Percentiles rank a stretch among this genome's conserved stretches.
These are phyloP conservation scores for Starmerella cellae DNA, from an alignment of 805 yeast genomes.

Conservation along the genomic window DNA sequence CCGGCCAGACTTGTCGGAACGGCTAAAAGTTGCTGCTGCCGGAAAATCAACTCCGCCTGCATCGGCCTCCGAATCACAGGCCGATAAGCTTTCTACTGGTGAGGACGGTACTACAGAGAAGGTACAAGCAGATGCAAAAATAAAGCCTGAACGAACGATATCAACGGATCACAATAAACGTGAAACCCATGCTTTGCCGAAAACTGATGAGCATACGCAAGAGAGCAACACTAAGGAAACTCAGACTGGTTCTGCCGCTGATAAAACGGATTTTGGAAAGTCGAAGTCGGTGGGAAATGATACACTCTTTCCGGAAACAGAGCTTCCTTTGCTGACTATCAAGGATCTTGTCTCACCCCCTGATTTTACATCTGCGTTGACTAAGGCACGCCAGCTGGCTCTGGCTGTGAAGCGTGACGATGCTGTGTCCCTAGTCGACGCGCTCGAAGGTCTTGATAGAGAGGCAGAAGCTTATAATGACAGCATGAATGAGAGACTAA, in stretches of 20 bases:
- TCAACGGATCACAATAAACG: neutral
- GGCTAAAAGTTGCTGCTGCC: conserved; percentile 68
- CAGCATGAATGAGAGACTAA: conserved; percentile 6
- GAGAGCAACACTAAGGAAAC: neutral
- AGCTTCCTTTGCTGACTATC: neutral
- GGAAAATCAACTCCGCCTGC: conserved; percentile 24
- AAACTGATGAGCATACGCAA: neutral
- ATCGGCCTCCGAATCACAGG: neutral
- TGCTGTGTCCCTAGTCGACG: conserved; percentile 11
- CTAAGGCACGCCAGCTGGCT: conserved; percentile 10
- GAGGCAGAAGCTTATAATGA: conserved; percentile 4
- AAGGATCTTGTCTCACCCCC: conserved; percentile 49
- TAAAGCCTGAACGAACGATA: neutral
- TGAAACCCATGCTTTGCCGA: neutral
- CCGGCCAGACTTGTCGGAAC: conserved; percentile 65
- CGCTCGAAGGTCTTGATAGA: conserved; percentile 4
- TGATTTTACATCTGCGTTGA: conserved; percentile 20
- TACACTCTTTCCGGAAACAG: neutral
- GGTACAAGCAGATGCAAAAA: neutral
- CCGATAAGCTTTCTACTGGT: neutral
- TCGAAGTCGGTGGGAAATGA: neutral
- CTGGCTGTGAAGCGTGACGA: conserved; percentile 11
- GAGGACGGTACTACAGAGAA: neutral
- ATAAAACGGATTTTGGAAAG: no score
- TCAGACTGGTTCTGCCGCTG: neutral